phyloP scores from a whole-genome alignment of 768 basidiomycete species.

The Russula dissimulans region DNA sequence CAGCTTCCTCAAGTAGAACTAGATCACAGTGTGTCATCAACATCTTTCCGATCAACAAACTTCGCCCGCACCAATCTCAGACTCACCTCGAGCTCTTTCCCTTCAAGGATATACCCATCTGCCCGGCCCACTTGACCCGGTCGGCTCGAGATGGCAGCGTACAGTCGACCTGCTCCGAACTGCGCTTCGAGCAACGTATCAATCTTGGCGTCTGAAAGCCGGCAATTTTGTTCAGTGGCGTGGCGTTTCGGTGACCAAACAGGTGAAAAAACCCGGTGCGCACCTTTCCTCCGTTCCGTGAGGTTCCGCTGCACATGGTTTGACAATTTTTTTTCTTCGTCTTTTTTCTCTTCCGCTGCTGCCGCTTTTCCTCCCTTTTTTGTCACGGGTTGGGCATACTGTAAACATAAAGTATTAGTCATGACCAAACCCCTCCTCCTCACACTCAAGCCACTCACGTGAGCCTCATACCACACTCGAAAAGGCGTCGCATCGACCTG shows the following conservation, averaged over 20 bases:
- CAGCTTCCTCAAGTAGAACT: conserved; percentile 95
- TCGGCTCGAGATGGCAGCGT: conserved; percentile 87
- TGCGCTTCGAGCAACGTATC: conserved; percentile 84
- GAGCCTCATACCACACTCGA: conserved; percentile 99
- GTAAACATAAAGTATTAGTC: conserved; percentile 3
- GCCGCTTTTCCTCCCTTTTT: conserved; percentile 70
- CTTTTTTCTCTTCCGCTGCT: conserved; percentile 40
- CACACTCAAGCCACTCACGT: conserved; percentile 48
- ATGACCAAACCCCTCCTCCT: conserved; percentile 2
- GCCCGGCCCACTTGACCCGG: conserved; percentile 95
- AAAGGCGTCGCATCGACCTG: conserved; percentile 98
- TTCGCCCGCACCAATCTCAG: background rate
- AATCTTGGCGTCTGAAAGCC: conserved; percentile 68
- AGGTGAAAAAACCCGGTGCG: conserved; percentile 14
- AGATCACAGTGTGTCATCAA: background rate
- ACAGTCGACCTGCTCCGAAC: conserved; percentile 91
- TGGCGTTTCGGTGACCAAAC: background rate
- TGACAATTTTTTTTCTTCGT: conserved; percentile 66
- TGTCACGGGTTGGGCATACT: conserved; percentile 94
- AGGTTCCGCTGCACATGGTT: conserved; percentile 82
- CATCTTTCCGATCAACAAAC: background rate
- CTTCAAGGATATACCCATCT: conserved; percentile 97
- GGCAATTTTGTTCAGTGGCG: conserved; percentile 3
- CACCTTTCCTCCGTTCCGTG: conserved; percentile 88
- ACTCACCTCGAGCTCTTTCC: conserved; percentile 92